Conservation (phyloP, 768 basidiomycete genomes). For the Pulveroboletus sp. region DNA sequence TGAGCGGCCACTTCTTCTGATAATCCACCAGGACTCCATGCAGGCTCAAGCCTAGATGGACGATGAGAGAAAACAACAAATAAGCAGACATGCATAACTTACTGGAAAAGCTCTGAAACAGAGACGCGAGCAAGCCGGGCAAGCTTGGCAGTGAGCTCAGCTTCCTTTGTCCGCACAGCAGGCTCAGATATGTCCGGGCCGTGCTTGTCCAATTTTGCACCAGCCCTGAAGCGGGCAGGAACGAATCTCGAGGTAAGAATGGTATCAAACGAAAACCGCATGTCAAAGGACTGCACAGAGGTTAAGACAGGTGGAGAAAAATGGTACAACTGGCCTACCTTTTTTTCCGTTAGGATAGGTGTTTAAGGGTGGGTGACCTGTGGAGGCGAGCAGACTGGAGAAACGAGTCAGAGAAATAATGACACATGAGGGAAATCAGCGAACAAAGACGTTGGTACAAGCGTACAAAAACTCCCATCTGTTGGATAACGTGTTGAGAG, state of each 20-base stretch:
- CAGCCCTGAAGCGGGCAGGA: slow-evolving; percentile 21
- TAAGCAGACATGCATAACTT: background rate
- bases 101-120: slow-evolving; percentile 24
- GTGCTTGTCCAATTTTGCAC: slow-evolving; percentile 13
- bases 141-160: slow-evolving; percentile 21
- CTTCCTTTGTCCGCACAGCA: slow-evolving; percentile 13
- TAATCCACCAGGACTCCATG: slow-evolving; percentile 25
- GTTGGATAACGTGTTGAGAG: slow-evolving; percentile 29
- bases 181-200: slow-evolving; percentile 25
- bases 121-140: slow-evolving; percentile 27
- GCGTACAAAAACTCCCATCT: slow-evolving; percentile 33
- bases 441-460: slow-evolving; percentile 27
- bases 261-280: slow-evolving; percentile 20
- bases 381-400: slow-evolving; percentile 22
- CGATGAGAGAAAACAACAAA: background rate
- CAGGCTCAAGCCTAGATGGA: slow-evolving; percentile 22
- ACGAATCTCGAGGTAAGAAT: slow-evolving; percentile 21
- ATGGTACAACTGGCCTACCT: slow-evolving; percentile 8
- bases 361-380: slow-evolving; percentile 32
- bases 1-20: slow-evolving; percentile 17
- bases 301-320: slow-evolving; percentile 3
- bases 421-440: slow-evolving; percentile 7
- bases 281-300: slow-evolving; percentile 12
- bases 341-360: slow-evolving; percentile 6
- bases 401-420: slow-evolving; percentile 7